Percentiles rank a stretch among this genome's conserved stretches.
Evolutionary conservation across 2,329 filamentous ascomycete species (phyloP).

Genomic region (Tolypocladium tundrense): DNA sequence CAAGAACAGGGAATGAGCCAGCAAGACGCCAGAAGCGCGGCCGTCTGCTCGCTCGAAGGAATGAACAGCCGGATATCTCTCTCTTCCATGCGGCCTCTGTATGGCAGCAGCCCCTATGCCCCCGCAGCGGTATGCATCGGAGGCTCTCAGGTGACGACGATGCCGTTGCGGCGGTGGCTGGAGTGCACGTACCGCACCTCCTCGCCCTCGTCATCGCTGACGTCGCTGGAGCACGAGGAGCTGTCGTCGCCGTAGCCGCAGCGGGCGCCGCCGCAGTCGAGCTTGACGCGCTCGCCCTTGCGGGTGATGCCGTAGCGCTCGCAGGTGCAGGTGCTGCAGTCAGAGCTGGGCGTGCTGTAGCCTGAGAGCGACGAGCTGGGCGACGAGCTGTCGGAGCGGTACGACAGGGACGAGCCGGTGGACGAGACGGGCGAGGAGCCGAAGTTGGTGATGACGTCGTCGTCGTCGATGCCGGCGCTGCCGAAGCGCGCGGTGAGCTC

Average conservation of each 20-base stretch:
- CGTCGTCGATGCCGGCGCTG: constrained; percentile 46
- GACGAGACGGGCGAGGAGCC: constrained; percentile 53
- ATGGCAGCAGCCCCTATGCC: neutral
- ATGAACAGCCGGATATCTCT: constrained; percentile 17
- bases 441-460: constrained; percentile 46
- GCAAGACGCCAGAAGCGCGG: constrained; percentile 15
- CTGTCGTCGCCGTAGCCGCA: constrained; percentile 73
- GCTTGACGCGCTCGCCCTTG: constrained; percentile 84
- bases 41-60: constrained; percentile 18
- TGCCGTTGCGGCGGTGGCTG: constrained; percentile 53
- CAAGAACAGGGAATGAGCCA: constrained; percentile 16
- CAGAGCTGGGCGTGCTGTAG: constrained; percentile 70
- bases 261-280: constrained; percentile 84
- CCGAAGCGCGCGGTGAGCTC: constrained; percentile 70
- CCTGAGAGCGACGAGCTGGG: constrained; percentile 64
- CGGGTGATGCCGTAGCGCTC: constrained; percentile 95
- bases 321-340: constrained; percentile 75
- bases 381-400: constrained; percentile 63
- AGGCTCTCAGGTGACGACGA: constrained; percentile 39
- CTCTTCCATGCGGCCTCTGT: neutral
- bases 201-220: constrained; percentile 49
- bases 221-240: constrained; percentile 59
- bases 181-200: constrained; percentile 27
- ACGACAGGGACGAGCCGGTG: constrained; percentile 58
- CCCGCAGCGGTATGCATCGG: neutral